phyloP scores from a whole-genome alignment of 75 land plant genomes.

The Pinus albicaulis region DNA sequence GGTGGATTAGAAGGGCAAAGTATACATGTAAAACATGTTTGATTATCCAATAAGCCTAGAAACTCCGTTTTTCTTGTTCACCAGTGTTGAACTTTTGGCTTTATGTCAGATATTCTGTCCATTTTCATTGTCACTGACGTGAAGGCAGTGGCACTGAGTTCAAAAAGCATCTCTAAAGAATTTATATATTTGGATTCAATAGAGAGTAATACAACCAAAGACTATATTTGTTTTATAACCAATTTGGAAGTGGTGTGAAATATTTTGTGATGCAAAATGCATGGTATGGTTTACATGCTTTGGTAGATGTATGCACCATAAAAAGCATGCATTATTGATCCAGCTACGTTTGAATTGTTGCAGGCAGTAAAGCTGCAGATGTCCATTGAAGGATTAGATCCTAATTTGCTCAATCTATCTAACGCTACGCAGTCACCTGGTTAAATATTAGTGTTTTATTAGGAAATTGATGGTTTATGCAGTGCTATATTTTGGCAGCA shows the following conservation, averaged over 20 bases:
- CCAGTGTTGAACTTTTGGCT: background rate
- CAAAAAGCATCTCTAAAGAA: background rate
- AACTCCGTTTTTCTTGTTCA: background rate
- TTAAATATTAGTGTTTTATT: background rate
- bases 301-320: background rate
- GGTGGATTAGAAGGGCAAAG: background rate
- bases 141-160: background rate
- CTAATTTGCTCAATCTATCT: constrained; percentile 12
- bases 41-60: background rate
- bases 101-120: background rate
- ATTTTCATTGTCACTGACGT: background rate
- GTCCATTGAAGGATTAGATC: constrained; percentile 20
- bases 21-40: background rate
- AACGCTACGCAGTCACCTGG: constrained; percentile 2
- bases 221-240: background rate
- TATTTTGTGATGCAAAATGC: constrained; percentile 3
- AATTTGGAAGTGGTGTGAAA: background rate
- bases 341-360: background rate
- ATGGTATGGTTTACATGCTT: background rate
- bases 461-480: constrained; percentile 1
- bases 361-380: constrained; percentile 25
- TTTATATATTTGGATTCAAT: background rate
- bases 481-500: background rate
- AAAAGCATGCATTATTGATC: background rate
- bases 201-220: background rate